These are phyloP conservation scores for Tricholoma hemisulphureum DNA, from an alignment of 768 basidiomycete genomes.

Conservation along the genomic window DNA sequence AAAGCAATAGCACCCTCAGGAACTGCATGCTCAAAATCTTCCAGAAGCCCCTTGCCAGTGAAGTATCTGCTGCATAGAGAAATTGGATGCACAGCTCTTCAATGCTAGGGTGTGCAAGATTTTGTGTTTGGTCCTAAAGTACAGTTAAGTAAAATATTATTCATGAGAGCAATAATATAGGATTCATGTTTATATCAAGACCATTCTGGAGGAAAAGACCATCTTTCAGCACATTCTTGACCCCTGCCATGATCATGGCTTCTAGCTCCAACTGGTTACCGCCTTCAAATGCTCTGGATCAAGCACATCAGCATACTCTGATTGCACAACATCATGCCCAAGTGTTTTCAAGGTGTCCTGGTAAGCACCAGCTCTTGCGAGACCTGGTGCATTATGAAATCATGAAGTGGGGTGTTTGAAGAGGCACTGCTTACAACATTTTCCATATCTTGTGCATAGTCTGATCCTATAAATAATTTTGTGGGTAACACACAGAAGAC, in stretches of 20 bases:
- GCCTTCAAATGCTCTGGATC: neutral
- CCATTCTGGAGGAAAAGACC: neutral
- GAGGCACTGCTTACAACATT: too few species aligned
- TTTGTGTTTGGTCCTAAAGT: conserved; percentile 4
- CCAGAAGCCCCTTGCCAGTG: conserved; percentile 7
- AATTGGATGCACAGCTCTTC: conserved; percentile 6
- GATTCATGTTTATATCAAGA: neutral
- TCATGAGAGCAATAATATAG: neutral
- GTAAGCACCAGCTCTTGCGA: neutral
- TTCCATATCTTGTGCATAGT: too few species aligned
- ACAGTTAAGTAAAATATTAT: too few species aligned
- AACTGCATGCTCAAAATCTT: conserved; percentile 7
- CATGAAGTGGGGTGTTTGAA: too few species aligned
- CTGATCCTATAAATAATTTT: too few species aligned
- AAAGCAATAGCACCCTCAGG: conserved; percentile 7
- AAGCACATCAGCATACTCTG: neutral
- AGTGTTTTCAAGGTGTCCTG: neutral
- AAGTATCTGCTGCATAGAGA: conserved; percentile 3
- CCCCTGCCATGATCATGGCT: neutral
- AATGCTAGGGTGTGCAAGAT: conserved; percentile 9
- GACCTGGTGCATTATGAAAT: too few species aligned
- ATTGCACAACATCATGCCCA: neutral
- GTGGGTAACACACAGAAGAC: too few species aligned
- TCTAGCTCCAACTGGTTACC: neutral
- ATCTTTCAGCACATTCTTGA: neutral